A percentile compares a stretch with the other conserved stretches of the same genome.
Conservation (phyloP, 2,329 filamentous ascomycete genomes). For the Colletotrichum euphorbiae region DNA sequence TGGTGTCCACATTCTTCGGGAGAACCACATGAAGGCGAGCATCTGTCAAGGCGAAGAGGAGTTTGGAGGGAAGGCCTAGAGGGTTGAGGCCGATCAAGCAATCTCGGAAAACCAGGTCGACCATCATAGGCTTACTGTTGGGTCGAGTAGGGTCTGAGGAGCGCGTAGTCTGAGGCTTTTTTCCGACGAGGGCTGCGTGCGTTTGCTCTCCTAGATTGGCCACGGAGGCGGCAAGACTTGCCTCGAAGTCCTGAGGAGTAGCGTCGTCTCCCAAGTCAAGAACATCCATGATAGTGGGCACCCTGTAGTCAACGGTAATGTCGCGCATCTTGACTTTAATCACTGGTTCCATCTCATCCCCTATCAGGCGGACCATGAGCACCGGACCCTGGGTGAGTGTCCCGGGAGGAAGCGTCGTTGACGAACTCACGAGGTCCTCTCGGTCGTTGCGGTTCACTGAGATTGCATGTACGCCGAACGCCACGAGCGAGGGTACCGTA, state of each 20-base stretch:
- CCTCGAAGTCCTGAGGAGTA: slow-evolving; percentile 78
- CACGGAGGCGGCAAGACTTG: slow-evolving; percentile 82
- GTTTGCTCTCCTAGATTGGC: slow-evolving; percentile 78
- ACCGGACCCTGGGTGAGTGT: slow-evolving; percentile 57
- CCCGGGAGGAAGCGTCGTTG: slow-evolving; percentile 38
- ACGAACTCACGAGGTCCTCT: slow-evolving; percentile 77
- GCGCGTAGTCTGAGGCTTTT: slow-evolving; percentile 19
- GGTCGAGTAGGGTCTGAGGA: slow-evolving; percentile 40
- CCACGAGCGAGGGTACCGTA: slow-evolving; percentile 83
- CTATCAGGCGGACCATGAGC: slow-evolving; percentile 89
- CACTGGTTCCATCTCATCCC: slow-evolving; percentile 92
- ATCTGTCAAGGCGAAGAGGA: slow-evolving; percentile 82
- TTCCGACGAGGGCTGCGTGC: slow-evolving; percentile 58
- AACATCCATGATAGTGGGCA: slow-evolving; percentile 84
- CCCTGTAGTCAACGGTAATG: slow-evolving; percentile 86
- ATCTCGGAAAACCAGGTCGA: slow-evolving; percentile 83
- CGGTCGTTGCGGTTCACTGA: slow-evolving; percentile 71
- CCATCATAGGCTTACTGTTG: slow-evolving; percentile 67
- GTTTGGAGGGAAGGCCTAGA: slow-evolving; percentile 78
- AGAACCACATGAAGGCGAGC: slow-evolving; percentile 77
- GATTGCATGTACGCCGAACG: slow-evolving; percentile 77
- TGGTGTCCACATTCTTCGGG: slow-evolving; percentile 73
- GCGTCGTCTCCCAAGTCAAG: slow-evolving; percentile 76
- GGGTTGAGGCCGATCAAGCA: slow-evolving; percentile 89
- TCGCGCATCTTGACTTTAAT: slow-evolving; percentile 90